Evolutionary conservation across 176 grass and related monocot genomes (phyloP).

Genomic region (Musa schizocarpa): DNA sequence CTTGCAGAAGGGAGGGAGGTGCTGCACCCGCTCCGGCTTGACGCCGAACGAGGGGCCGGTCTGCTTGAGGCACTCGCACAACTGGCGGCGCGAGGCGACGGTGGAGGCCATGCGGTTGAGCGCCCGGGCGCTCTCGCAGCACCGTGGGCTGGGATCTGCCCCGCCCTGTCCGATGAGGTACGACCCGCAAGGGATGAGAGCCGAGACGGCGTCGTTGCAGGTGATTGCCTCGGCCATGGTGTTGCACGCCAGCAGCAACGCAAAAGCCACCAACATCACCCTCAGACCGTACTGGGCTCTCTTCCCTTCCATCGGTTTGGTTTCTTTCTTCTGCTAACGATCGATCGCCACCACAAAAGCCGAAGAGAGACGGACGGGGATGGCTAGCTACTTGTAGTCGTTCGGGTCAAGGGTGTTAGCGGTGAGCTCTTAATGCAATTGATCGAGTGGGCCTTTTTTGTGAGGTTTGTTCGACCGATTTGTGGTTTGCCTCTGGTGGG

Average conservation of each 20-base stretch:
- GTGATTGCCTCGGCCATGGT: neutral
- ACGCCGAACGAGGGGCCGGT: slow-evolving; percentile 47
- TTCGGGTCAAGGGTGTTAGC: too few relatives aligned
- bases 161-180: slow-evolving; percentile 35
- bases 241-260: neutral
- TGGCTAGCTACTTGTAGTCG: too few relatives aligned
- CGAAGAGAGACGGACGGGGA: too few relatives aligned
- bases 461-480: too few relatives aligned
- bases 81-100: slow-evolving; percentile 21
- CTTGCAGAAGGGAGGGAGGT: slow-evolving; percentile 36
- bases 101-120: slow-evolving; percentile 31
- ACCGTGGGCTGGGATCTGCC: slow-evolving; percentile 20
- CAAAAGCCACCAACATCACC: neutral
- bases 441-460: too few relatives aligned
- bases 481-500: too few relatives aligned
- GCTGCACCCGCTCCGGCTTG: slow-evolving; percentile 29
- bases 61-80: slow-evolving; percentile 49
- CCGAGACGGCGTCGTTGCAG: slow-evolving; percentile 34
- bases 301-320: too few relatives aligned
- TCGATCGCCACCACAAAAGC: too few relatives aligned
- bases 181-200: slow-evolving; percentile 33
- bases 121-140: slow-evolving; percentile 35
- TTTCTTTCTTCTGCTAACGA: too few relatives aligned
- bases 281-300: too few relatives aligned
- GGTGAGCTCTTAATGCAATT: too few relatives aligned